A percentile compares a stretch with the other conserved stretches of the same genome.
Evolutionary conservation across 495 filamentous ascomycete species (phyloP).

Genomic region (Penicillium malachiteum): DNA sequence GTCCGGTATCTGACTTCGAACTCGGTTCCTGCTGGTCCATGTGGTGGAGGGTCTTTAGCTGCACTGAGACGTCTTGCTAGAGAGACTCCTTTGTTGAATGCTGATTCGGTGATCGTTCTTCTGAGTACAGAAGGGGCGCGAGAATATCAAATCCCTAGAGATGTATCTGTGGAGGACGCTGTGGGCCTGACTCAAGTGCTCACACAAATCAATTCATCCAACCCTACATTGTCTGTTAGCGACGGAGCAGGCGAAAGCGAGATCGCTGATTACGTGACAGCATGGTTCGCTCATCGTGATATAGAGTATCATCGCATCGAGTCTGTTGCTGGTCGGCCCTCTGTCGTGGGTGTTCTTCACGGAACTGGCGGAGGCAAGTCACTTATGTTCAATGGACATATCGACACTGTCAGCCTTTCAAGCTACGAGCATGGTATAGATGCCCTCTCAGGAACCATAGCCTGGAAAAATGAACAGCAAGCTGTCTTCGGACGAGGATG

Average conservation of each 20-base stretch:
- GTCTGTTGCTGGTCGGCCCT: slow-evolving; percentile 39
- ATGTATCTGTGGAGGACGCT: slow-evolving; percentile 34
- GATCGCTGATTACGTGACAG: slow-evolving; percentile 39
- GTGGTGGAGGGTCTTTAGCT: slow-evolving; percentile 60
- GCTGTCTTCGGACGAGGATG: slow-evolving; percentile 43
- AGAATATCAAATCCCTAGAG: slow-evolving; percentile 29
- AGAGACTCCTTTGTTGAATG: slow-evolving; percentile 28
- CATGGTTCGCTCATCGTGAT: slow-evolving; percentile 46
- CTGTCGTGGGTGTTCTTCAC: slow-evolving; percentile 44
- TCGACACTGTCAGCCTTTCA: slow-evolving; percentile 46
- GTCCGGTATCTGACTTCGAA: slow-evolving; percentile 44
- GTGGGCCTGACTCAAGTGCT: slow-evolving; percentile 38
- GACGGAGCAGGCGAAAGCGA: slow-evolving; percentile 41
- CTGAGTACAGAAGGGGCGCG: slow-evolving; percentile 51
- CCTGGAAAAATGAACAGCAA: slow-evolving; percentile 29
- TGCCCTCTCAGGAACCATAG: slow-evolving; percentile 37
- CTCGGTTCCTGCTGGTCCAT: slow-evolving; percentile 58
- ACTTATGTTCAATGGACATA: slow-evolving; percentile 51
- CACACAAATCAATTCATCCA: slow-evolving; percentile 46
- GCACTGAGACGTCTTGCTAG: slow-evolving; percentile 49
- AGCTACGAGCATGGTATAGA: slow-evolving; percentile 38
- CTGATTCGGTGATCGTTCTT: slow-evolving; percentile 54
- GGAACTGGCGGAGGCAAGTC: slow-evolving; percentile 44
- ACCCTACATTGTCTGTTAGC: slow-evolving; percentile 36
- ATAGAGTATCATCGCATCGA: slow-evolving; percentile 48